These are phyloP conservation scores for Neurospora crassa DNA, from an alignment of 2,329 filamentous ascomycete species.

Conservation along the genomic window DNA sequence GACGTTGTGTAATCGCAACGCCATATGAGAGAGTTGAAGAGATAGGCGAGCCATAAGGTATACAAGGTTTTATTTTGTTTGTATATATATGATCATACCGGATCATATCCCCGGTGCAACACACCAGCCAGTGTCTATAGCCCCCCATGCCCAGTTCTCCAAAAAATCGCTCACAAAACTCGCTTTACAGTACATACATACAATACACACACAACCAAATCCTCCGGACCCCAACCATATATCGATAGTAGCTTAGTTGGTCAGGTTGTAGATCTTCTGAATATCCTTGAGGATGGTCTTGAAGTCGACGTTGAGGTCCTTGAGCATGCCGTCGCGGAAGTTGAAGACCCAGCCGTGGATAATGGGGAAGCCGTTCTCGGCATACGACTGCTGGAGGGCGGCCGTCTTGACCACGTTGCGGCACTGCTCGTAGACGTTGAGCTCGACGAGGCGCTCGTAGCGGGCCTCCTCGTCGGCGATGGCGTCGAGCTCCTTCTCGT, in stretches of 20 bases:
- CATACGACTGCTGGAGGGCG: conserved; percentile 63
- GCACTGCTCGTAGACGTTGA: conserved; percentile 73
- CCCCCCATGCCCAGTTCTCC: background rate
- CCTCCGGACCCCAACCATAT: too few species aligned
- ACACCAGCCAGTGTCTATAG: background rate
- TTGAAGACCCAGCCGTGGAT: conserved; percentile 69
- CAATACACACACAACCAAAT: background rate
- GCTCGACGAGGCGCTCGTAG: conserved; percentile 65
- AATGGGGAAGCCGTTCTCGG: conserved; percentile 53
- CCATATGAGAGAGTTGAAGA: background rate
- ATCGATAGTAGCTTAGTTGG: background rate
- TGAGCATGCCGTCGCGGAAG: conserved; percentile 56
- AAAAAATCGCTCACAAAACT: background rate
- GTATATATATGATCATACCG: background rate
- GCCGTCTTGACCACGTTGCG: conserved; percentile 72
- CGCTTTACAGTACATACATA: background rate
- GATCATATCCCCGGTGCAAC: background rate
- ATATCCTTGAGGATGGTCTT: conserved; percentile 40
- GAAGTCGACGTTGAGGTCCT: conserved; percentile 49
- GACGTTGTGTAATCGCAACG: background rate
- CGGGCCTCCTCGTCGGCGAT: conserved; percentile 49
- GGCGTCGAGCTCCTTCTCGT: conserved; percentile 60
- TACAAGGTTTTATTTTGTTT: background rate
- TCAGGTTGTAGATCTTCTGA: conserved; percentile 52
- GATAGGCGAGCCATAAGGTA: background rate